phyloP scores from a whole-genome alignment of 768 basidiomycete species.

The Phylloporus arenicola region DNA sequence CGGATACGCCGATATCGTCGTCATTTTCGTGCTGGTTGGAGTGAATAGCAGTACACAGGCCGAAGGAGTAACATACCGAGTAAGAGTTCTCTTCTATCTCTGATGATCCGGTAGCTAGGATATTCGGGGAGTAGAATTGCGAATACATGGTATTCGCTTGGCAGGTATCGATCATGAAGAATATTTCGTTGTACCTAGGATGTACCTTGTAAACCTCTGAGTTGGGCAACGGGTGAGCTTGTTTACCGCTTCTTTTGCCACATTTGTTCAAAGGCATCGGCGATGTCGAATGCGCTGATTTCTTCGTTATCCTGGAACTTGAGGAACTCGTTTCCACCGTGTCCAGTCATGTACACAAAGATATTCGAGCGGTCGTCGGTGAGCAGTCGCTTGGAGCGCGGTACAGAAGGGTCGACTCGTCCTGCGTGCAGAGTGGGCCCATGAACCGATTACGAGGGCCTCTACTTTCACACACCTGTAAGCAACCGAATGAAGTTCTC shows the following conservation, averaged over 20 bases:
- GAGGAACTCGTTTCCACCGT: conserved; percentile 96
- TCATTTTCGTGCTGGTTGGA: conserved; percentile 78
- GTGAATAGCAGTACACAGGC: background rate
- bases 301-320: conserved; percentile 99
- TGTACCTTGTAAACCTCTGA: conserved; percentile 29
- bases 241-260: conserved; percentile 85
- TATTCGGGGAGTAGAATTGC: conserved; percentile 89
- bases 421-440: conserved; percentile 41
- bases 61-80: conserved; percentile 53
- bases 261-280: conserved; percentile 98
- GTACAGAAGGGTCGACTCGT: conserved; percentile 76
- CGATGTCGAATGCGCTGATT: conserved; percentile 94
- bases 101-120: conserved; percentile 87
- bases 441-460: background rate
- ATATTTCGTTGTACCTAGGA: conserved; percentile 79
- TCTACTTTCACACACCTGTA: conserved; percentile 57
- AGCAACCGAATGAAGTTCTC: conserved; percentile 91
- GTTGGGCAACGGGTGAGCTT: background rate
- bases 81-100: conserved; percentile 85
- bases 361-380: conserved; percentile 89
- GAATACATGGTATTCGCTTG: conserved; percentile 96
- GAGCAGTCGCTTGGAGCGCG: conserved; percentile 87
- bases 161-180: conserved; percentile 98
- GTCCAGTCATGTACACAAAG: conserved; percentile 98
- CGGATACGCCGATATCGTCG: conserved; percentile 88